Conservation (phyloP, 2,329 filamentous ascomycete species). For the Rutstroemia sp. region DNA sequence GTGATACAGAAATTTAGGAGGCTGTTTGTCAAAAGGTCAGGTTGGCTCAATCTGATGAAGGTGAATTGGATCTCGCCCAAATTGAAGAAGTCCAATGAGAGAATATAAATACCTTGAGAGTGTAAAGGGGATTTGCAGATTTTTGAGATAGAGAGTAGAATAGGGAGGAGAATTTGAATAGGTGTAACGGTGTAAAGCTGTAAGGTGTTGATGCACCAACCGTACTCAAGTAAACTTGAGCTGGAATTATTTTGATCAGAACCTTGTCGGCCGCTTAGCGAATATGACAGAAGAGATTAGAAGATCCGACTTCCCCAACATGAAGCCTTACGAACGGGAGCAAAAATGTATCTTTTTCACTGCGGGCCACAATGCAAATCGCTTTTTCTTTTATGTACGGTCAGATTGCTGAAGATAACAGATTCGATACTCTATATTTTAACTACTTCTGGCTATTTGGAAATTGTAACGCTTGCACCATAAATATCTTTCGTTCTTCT, state of each 20-base stretch:
- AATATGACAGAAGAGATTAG: slow-evolving; percentile 9
- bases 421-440: neutral
- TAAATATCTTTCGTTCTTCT: too few species aligned
- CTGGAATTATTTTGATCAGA: slow-evolving; percentile 1
- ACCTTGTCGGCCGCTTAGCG: slow-evolving; percentile 10
- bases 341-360: too few species aligned
- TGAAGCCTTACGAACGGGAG: too few species aligned
- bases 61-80: neutral
- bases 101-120: neutral
- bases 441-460: neutral
- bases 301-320: too few species aligned
- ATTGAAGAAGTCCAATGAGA: neutral
- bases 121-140: neutral
- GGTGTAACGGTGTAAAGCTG: neutral
- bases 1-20: slow-evolving; percentile 3
- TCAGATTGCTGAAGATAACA: too few species aligned
- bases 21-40: neutral
- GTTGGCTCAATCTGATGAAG: too few species aligned
- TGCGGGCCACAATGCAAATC: too few species aligned
- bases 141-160: neutral
- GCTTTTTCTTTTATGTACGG: too few species aligned
- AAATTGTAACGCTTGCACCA: too few species aligned
- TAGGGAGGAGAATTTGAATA: neutral
- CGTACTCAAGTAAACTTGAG: neutral
- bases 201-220: too few species aligned